A percentile compares a stretch with the other conserved stretches of the same genome.
Conservation (phyloP, 2,329 filamentous ascomycete species). For the Trematosphaeria pertusa region DNA sequence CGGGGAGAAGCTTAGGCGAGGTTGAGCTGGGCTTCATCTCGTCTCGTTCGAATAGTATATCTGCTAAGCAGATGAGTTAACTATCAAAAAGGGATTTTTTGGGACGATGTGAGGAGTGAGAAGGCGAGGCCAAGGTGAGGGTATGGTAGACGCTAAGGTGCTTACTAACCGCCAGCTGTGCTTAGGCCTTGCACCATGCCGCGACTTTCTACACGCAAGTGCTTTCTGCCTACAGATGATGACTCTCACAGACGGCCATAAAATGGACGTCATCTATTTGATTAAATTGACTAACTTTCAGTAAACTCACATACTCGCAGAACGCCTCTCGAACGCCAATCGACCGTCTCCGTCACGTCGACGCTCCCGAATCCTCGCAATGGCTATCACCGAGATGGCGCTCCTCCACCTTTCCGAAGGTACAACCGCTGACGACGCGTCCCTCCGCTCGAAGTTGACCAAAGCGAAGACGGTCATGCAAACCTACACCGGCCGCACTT, state of each 20-base stretch:
- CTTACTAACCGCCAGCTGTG: no score
- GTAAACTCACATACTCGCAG: not conserved
- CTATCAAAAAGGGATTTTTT: no score
- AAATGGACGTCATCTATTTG: not conserved
- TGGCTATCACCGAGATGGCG: slow-evolving; percentile 56
- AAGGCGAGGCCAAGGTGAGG: not conserved
- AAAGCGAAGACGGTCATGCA: slow-evolving; percentile 49
- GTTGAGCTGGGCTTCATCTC: no score
- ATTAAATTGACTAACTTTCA: not conserved
- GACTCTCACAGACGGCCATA: not conserved
- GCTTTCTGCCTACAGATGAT: not conserved
- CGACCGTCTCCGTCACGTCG: not conserved
- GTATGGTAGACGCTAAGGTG: not conserved
- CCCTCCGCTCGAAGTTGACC: slow-evolving; percentile 40
- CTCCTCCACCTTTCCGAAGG: slow-evolving; percentile 47
- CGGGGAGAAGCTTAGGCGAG: no score
- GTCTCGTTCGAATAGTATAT: no score
- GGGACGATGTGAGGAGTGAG: not conserved
- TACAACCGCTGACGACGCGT: slow-evolving; percentile 22
- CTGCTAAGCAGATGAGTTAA: no score
- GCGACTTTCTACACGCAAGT: no score
- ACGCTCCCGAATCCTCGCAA: slow-evolving; percentile 18
- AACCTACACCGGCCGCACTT: slow-evolving; percentile 44
- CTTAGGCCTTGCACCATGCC: no score
- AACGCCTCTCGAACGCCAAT: not conserved